A percentile compares a stretch with the other conserved stretches of the same genome.
phyloP scores from a whole-genome alignment of 116 monocot genomes.

The Zostera marina region DNA sequence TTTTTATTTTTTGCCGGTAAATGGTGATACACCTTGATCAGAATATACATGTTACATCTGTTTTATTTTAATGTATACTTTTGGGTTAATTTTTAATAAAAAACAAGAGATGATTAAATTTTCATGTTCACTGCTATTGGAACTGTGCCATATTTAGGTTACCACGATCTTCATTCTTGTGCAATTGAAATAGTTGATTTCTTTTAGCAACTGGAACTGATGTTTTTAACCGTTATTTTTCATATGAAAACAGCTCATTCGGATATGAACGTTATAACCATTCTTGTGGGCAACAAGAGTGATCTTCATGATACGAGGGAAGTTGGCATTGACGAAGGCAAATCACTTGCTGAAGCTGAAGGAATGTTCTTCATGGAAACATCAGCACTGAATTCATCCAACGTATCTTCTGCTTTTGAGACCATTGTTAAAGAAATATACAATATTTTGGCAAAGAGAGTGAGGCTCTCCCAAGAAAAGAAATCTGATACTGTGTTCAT shows the following conservation, averaged over 20 bases:
- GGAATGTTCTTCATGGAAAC: slow-evolving; percentile 39
- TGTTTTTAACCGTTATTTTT: background rate
- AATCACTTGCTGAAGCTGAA: slow-evolving; percentile 24
- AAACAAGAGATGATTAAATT: no score
- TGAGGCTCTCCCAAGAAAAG: slow-evolving; percentile 25
- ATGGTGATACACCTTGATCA: no score
- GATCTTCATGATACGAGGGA: slow-evolving; percentile 35
- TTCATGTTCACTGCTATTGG: no score
- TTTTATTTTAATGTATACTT: no score
- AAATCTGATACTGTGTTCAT: slow-evolving; percentile 7
- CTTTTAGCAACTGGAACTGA: background rate
- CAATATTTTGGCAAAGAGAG: slow-evolving; percentile 18
- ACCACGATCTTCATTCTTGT: background rate
- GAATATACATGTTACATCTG: no score
- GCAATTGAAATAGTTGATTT: no score
- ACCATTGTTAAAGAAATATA: slow-evolving; percentile 38
- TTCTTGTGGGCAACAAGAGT: slow-evolving; percentile 34
- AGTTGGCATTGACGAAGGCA: slow-evolving; percentile 30
- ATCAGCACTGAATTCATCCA: slow-evolving; percentile 29
- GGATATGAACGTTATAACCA: slow-evolving; percentile 39
- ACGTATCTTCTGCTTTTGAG: slow-evolving; percentile 26
- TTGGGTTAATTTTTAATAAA: no score
- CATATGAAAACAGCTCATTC: slow-evolving; percentile 22
- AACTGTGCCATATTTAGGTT: background rate
- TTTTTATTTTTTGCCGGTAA: no score